phyloP scores from a whole-genome alignment of 306 rosid species.

The Sesbania bispinosa region DNA sequence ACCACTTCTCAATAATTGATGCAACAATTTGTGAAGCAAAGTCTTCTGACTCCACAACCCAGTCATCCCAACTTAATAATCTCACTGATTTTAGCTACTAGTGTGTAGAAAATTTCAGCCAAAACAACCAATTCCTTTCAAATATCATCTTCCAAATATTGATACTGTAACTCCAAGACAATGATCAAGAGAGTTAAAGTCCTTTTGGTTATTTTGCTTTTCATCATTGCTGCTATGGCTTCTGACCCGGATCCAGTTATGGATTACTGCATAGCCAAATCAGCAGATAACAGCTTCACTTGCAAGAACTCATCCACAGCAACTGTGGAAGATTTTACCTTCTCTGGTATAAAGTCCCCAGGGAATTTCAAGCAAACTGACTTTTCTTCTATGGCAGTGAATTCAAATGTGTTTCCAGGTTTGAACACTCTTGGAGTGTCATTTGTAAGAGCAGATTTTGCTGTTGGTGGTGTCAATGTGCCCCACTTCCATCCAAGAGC shows the following conservation, averaged over 20 bases:
- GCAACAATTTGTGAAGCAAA: slow-evolving; percentile 7
- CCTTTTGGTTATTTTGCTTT: slow-evolving; percentile 33
- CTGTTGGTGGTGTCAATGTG: slow-evolving; percentile 68
- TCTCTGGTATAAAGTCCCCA: slow-evolving; percentile 59
- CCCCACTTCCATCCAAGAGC: slow-evolving; percentile 94
- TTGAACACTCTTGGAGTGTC: slow-evolving; percentile 92
- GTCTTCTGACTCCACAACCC: neutral
- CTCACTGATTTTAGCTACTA: too few species aligned
- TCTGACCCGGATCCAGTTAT: slow-evolving; percentile 90
- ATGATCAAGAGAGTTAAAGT: slow-evolving; percentile 28
- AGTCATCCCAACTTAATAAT: neutral
- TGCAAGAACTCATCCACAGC: slow-evolving; percentile 78
- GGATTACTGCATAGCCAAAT: slow-evolving; percentile 70
- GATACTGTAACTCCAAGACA: slow-evolving; percentile 8
- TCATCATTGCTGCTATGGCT: slow-evolving; percentile 34
- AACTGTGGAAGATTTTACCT: slow-evolving; percentile 68
- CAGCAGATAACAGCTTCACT: slow-evolving; percentile 19
- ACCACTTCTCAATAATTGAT: slow-evolving; percentile 18
- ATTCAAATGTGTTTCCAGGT: slow-evolving; percentile 72
- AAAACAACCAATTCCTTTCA: neutral
- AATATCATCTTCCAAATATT: slow-evolving; percentile 6
- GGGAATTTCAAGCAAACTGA: slow-evolving; percentile 65
- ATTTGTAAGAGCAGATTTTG: slow-evolving; percentile 77
- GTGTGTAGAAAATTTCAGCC: neutral
- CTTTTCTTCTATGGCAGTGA: slow-evolving; percentile 56